Conservation (phyloP, 768 basidiomycete genomes). For the button mushroom (Agaricus bisporus) region DNA sequence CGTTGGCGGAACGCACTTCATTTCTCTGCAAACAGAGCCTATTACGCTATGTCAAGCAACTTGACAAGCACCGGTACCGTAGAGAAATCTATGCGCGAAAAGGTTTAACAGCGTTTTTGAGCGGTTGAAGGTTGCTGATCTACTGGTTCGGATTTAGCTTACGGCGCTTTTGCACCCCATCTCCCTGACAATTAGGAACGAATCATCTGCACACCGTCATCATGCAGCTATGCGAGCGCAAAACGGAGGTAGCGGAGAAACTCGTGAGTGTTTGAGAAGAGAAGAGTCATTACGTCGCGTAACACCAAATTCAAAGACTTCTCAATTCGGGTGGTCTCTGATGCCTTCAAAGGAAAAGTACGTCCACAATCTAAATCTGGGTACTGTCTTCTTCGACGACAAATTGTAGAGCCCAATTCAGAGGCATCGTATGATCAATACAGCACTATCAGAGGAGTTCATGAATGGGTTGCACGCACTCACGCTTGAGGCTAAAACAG, state of each 20-base stretch:
- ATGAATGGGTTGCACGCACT: slow-evolving; percentile 69
- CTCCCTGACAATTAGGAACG: slow-evolving; percentile 65
- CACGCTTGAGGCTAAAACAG: slow-evolving; percentile 68
- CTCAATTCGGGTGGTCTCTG: slow-evolving; percentile 66
- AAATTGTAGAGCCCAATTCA: slow-evolving; percentile 59
- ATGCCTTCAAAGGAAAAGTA: slow-evolving; percentile 71
- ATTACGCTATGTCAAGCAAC: slow-evolving; percentile 2
- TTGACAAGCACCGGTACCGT: slow-evolving; percentile 37
- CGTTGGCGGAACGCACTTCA: slow-evolving; percentile 10
- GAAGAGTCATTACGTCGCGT: background rate
- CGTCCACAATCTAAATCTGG: slow-evolving; percentile 13
- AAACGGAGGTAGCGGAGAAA: slow-evolving; percentile 66
- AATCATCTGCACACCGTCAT: slow-evolving; percentile 82
- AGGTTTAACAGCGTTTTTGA: slow-evolving; percentile 31
- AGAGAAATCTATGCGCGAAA: slow-evolving; percentile 54
- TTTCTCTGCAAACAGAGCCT: slow-evolving; percentile 3
- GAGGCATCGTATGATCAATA: slow-evolving; percentile 76
- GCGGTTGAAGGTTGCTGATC: slow-evolving; percentile 9
- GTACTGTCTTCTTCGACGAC: slow-evolving; percentile 11
- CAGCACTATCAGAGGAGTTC: slow-evolving; percentile 66
- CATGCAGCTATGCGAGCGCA: slow-evolving; percentile 75
- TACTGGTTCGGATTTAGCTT: slow-evolving; percentile 38
- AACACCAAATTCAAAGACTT: slow-evolving; percentile 50
- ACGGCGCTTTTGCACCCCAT: slow-evolving; percentile 54
- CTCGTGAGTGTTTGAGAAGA: slow-evolving; percentile 50